Conservation (phyloP, 805 yeast species). For the Saturnispora saitoi region DNA sequence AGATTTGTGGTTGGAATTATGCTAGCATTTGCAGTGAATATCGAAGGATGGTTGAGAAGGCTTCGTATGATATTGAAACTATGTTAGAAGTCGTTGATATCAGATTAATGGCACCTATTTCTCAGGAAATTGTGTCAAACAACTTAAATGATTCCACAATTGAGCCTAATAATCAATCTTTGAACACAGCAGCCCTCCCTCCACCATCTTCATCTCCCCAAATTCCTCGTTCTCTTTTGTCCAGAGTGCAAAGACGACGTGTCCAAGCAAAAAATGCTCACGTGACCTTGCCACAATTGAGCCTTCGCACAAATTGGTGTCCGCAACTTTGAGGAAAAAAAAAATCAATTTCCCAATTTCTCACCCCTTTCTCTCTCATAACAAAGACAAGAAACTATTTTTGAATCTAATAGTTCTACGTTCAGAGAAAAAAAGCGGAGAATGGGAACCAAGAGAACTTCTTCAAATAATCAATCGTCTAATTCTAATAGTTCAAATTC, state of each 20-base stretch:
- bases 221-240: conserved; percentile 39
- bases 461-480: neutral
- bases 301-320: neutral
- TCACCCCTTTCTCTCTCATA: neutral
- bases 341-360: neutral
- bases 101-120: neutral
- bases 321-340: neutral
- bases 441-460: neutral
- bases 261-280: neutral
- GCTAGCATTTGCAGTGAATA: conserved; percentile 81
- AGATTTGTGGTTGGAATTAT: conserved; percentile 82
- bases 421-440: too few species aligned
- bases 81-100: conserved; percentile 51
- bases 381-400: neutral
- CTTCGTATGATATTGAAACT: conserved; percentile 73
- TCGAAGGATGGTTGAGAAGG: conserved; percentile 59
- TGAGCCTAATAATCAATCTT: neutral
- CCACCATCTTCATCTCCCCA: conserved; percentile 41
- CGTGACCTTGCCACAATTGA: conserved; percentile 3
- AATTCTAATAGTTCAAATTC: neutral
- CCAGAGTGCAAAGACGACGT: neutral
- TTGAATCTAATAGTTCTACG: too few species aligned
- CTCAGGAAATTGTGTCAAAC: conserved; percentile 43
- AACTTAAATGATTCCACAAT: conserved; percentile 21
- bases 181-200: neutral